Conservation (phyloP, 495 filamentous ascomycete genomes). For the Aspergillus steynii region DNA sequence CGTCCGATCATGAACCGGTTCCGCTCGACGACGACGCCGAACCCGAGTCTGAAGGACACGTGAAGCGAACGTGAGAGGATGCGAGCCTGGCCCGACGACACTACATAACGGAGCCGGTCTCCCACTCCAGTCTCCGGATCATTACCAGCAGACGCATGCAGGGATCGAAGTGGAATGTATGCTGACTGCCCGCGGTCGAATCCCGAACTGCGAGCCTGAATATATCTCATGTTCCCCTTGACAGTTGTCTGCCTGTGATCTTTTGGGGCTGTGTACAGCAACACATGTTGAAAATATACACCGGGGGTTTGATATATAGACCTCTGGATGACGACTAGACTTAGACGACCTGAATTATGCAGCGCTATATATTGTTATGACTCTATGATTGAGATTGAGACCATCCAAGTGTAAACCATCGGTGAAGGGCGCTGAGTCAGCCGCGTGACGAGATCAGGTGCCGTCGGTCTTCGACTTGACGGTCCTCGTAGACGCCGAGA, state of each 20-base stretch:
- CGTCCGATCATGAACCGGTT: slow-evolving; percentile 10
- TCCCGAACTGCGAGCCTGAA: not conserved
- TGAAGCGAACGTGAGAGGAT: slow-evolving; percentile 30
- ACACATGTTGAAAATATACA: too few relatives aligned
- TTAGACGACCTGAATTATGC: slow-evolving; percentile 10
- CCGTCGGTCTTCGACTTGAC: too few relatives aligned
- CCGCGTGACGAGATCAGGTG: too few relatives aligned
- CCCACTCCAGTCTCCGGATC: too few relatives aligned
- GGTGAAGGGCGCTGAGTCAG: too few relatives aligned
- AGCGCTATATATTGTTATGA: slow-evolving; percentile 11
- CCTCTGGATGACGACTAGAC: slow-evolving; percentile 24
- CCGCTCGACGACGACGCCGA: slow-evolving; percentile 14
- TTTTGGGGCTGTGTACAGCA: not conserved
- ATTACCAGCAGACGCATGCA: too few relatives aligned
- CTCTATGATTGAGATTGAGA: too few relatives aligned
- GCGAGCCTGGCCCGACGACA: not conserved
- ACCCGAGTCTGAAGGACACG: slow-evolving; percentile 21
- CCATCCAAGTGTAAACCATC: too few relatives aligned
- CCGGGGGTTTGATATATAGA: slow-evolving; percentile 7
- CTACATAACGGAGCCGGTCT: not conserved
- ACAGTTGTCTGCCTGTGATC: not conserved
- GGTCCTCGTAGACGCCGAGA: too few relatives aligned
- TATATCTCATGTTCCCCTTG: not conserved
- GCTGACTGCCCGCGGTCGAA: too few relatives aligned
- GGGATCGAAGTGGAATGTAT: not conserved